Evolutionary conservation across 495 filamentous ascomycete species (phyloP), one percentile per base, ranked within the genome.

Genomic region (Articulospora tetracladia): DNA sequence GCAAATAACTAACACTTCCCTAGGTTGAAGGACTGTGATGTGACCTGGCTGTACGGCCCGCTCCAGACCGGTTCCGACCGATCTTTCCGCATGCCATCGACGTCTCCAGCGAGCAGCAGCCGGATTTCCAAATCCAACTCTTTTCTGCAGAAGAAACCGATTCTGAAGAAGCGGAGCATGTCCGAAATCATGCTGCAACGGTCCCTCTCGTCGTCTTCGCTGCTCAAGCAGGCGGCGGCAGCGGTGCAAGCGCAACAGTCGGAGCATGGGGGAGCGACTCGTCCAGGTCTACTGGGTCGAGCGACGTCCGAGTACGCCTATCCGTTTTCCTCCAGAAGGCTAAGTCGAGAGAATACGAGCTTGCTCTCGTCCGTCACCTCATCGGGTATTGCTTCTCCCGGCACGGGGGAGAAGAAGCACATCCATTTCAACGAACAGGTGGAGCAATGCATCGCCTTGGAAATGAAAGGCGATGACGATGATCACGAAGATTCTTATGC

Each of bases 391-490:
- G 74, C 76, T 1, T 93, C 91, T 3, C 92, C 92, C 4, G 79
- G 76, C 44, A 60, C 73, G 3, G 53, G 74, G 55, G 89, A 89
- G 66, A 80, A 79, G 58, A 90, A 87, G 46, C 94, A 96, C 69
- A 98, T 98, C 52, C 91, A 96, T 69, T 98, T 98, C 74, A 94
- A 97, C 71, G 87, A 97, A 68, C 89, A 91, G 73, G 94, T 98
- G 12, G 85, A 91, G 66, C 93, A 98, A 69, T 97, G 92, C 67
- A 97, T 97, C 54, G 94, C 94, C 3, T 87, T 98, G 24, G 92
- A 98, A 25, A 78, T 83, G 55, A 92, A 94, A 67, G 85, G 83
- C 17, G 85, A 85, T 6, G 86, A 85, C 19, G 83, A 86, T 3
- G 89, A 92, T 8, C 89, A 91, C 17, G 76, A 83, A 0, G 83